Conservation (phyloP, 768 basidiomycete species). For the Lepiota venenata region DNA sequence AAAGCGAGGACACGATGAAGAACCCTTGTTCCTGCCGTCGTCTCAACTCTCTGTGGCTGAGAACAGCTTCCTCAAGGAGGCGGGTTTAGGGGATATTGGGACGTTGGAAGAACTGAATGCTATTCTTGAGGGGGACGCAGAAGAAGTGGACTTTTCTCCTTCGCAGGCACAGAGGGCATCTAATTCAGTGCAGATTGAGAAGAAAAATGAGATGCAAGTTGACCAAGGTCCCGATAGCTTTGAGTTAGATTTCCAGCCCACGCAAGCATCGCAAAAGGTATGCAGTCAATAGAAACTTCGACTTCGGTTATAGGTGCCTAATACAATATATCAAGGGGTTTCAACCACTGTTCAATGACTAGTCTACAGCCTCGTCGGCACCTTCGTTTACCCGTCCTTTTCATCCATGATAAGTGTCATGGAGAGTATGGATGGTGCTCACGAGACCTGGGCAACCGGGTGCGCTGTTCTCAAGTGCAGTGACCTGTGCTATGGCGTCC, state of each 20-base stretch:
- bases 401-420: no score
- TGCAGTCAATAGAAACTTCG: neutral
- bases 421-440: no score
- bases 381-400: no score
- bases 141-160: conserved; percentile 43
- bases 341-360: conserved; percentile 52
- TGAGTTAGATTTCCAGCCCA: conserved; percentile 37
- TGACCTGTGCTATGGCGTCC: no score
- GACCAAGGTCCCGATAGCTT: conserved; percentile 25
- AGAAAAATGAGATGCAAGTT: conserved; percentile 18
- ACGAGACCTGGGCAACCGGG: no score
- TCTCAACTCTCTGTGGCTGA: conserved; percentile 62
- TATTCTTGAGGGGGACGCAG: conserved; percentile 57
- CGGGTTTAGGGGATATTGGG: conserved; percentile 65
- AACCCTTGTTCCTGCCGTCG: conserved; percentile 46
- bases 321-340: conserved; percentile 30
- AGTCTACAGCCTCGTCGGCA: neutral
- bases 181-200: conserved; percentile 9
- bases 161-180: conserved; percentile 21
- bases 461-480: no score
- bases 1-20: conserved; percentile 21
- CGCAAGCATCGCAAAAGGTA: conserved; percentile 38
- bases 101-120: conserved; percentile 53
- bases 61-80: conserved; percentile 48
- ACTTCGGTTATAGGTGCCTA: neutral